phyloP scores from a whole-genome alignment of 495 filamentous ascomycete genomes.

The Pseudevernia furfuracea region DNA sequence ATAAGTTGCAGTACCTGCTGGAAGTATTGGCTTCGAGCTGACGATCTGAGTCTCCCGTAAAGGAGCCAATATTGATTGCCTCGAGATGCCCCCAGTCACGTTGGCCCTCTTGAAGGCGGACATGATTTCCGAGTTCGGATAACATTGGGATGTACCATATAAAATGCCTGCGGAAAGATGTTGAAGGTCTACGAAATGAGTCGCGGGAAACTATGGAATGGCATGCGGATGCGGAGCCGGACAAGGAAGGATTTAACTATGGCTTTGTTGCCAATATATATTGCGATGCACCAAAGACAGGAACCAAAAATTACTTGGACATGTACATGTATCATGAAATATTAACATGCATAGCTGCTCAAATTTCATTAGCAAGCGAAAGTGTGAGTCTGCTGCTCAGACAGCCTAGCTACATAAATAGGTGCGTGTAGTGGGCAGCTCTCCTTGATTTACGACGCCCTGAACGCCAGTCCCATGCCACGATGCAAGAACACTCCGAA shows the following conservation, averaged over 20 bases:
- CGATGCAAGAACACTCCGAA: background rate
- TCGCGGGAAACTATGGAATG: background rate
- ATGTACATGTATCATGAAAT: background rate
- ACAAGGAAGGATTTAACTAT: background rate
- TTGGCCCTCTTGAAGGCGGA: constrained; percentile 57
- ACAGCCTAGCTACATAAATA: background rate
- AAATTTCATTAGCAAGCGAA: background rate
- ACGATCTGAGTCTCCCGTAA: constrained; percentile 70
- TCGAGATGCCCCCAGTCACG: constrained; percentile 39
- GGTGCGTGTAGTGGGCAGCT: background rate
- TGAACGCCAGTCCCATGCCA: background rate
- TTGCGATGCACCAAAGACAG: background rate
- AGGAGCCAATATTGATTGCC: constrained; percentile 60
- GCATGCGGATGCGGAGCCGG: no score
- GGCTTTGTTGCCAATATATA: background rate
- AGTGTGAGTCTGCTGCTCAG: constrained; percentile 2
- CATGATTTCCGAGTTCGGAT: constrained; percentile 34
- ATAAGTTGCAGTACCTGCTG: constrained; percentile 54
- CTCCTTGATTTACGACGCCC: background rate
- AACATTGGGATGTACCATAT: constrained; percentile 2
- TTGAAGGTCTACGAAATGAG: background rate
- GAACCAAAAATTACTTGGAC: background rate
- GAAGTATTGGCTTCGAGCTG: constrained; percentile 64
- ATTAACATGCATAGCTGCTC: background rate
- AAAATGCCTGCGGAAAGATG: background rate